Conservation (phyloP, 208 protist species). For the Leishmania martiniquensis region DNA sequence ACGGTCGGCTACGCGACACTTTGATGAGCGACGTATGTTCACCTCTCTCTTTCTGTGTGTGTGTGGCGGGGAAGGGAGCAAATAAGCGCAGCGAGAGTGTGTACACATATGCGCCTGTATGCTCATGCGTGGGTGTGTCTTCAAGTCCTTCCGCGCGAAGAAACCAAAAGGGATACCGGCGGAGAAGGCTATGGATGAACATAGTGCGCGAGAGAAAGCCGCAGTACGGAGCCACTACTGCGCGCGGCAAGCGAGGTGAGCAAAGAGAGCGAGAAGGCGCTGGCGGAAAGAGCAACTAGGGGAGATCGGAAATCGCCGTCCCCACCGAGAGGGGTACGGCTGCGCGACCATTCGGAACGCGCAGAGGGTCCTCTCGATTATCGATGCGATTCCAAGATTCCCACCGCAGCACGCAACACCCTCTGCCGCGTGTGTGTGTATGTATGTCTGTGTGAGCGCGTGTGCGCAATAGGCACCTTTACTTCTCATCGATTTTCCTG, state of each 20-base stretch:
- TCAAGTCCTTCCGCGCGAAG: too few species aligned
- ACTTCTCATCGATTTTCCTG: neutral
- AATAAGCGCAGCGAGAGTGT: too few species aligned
- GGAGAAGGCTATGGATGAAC: too few species aligned
- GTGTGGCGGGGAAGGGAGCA: too few species aligned
- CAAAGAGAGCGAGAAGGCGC: neutral
- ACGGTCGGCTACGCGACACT: too few species aligned
- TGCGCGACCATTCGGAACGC: neutral
- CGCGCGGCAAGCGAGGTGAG: neutral
- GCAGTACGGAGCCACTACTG: neutral
- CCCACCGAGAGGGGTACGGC: neutral
- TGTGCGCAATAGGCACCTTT: neutral
- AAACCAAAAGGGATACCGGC: too few species aligned
- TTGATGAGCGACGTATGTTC: too few species aligned
- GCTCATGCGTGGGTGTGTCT: too few species aligned
- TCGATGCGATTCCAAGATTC: neutral
- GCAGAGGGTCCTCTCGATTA: neutral
- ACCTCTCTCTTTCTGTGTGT: too few species aligned
- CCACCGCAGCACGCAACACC: neutral
- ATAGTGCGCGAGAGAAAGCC: neutral
- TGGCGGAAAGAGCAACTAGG: neutral
- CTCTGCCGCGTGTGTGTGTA: neutral
- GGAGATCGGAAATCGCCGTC: neutral
- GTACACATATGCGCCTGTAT: too few species aligned
- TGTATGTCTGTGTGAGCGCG: too few species aligned